Evolutionary conservation across 2,329 filamentous ascomycete genomes (phyloP), one percentile per base, ranked within the genome.

Genomic region (Didymella keratinophila): DNA sequence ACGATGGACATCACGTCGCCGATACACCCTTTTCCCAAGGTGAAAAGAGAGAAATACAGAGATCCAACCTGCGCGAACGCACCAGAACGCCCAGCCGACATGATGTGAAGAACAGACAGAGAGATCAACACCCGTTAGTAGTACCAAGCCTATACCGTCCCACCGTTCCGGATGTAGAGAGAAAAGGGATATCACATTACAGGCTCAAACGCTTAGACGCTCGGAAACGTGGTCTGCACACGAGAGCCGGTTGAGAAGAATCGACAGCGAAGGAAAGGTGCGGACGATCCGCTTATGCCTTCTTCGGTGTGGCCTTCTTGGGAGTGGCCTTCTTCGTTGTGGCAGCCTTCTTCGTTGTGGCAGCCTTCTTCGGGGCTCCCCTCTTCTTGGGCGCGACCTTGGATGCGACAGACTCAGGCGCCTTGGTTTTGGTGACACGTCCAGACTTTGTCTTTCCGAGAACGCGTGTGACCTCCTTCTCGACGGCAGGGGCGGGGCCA

Each of bases 401-500:
- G 41, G 69, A 48, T 45, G 62, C 62, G n/a, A 65, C 66, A 60
- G 71, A 69, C 63, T 71, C 70, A 78, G 74, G 82, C 56, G 82
- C 79, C 36, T 83, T 80, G 23, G 84, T 82, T 87, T 95, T 96
- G 70, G 89, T 87, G 70, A 96, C 89, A 68, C 92, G 89, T 47
- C 92, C 92, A 52, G 91, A 89, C 86, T 95, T 95, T 78, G 92
- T 93, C 86, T 91, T 93, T 76, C 85, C 86, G 51, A 93, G 80
- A 47, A 89, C 83, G 71, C 88, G 87, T 21, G 80, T 72, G 63
- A 87, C 83, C 79, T 89, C 88, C 67, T 92, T 88, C 56, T 88
- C 84, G 48, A 89, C 82, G 65, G 88, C 88, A 57, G 87, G 86
- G 16, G 86, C 87, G 34, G 67, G 45, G 3, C 62, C 63, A 39